phyloP scores from a whole-genome alignment of 2,329 filamentous ascomycete species.

The Aureobasidium sp. region DNA sequence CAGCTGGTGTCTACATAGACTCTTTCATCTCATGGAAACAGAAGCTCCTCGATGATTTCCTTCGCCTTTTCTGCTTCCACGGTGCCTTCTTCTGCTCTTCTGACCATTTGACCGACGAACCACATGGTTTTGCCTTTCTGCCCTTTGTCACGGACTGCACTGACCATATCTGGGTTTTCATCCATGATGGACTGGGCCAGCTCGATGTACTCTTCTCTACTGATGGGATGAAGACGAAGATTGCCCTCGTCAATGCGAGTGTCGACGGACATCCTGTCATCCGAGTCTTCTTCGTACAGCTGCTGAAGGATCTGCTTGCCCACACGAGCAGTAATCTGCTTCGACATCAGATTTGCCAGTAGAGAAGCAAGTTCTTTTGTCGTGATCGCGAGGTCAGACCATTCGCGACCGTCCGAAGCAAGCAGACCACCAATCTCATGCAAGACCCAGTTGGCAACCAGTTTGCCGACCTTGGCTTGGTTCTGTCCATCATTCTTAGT shows the following conservation, averaged over 20 bases:
- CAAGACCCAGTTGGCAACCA: slow-evolving; percentile 51
- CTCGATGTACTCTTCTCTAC: slow-evolving; percentile 45
- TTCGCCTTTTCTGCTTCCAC: slow-evolving; percentile 54
- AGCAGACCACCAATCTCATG: slow-evolving; percentile 44
- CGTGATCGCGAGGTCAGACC: slow-evolving; percentile 33
- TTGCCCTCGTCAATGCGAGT: slow-evolving; percentile 48
- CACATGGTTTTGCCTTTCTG: slow-evolving; percentile 59
- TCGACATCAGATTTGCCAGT: slow-evolving; percentile 31
- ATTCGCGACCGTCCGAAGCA: slow-evolving; percentile 28
- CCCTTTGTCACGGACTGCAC: slow-evolving; percentile 49
- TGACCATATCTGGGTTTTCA: slow-evolving; percentile 48
- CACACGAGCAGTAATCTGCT: slow-evolving; percentile 43
- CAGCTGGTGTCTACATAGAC: not conserved
- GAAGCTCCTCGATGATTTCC: slow-evolving; percentile 41
- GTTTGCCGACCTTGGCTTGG: slow-evolving; percentile 33
- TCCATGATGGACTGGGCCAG: slow-evolving; percentile 46
- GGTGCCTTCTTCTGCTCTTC: slow-evolving; percentile 49
- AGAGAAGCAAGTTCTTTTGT: slow-evolving; percentile 35
- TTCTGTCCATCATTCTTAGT: not conserved
- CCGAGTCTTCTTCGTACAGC: slow-evolving; percentile 40
- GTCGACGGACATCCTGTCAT: slow-evolving; percentile 32
- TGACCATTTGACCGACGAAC: slow-evolving; percentile 62
- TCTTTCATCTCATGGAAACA: slow-evolving; percentile 19
- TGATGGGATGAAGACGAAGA: slow-evolving; percentile 46
- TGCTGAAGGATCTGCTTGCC: slow-evolving; percentile 51